Evolutionary conservation across 2,329 filamentous ascomycete genomes (phyloP).

Genomic region (Coleophoma crateriformis): DNA sequence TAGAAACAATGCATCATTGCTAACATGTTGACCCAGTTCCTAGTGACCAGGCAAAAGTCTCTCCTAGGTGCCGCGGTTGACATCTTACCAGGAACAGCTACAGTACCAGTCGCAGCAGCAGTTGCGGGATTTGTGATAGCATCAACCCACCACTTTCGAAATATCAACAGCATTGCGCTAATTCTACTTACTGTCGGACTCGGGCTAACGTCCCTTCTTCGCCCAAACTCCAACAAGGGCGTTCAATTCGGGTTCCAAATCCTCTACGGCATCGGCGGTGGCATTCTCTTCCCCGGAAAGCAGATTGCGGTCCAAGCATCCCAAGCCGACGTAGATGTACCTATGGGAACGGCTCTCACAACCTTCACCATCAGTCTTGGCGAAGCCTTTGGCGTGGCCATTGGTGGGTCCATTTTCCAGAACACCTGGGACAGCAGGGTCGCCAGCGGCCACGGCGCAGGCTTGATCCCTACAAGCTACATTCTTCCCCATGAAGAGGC

Average conservation of each 20-base stretch:
- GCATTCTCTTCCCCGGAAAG: conserved; percentile 9
- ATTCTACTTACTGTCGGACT: conserved; percentile 3
- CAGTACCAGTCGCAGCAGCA: conserved; percentile 3
- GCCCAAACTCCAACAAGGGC: conserved; percentile 3
- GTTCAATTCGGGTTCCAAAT: conserved; percentile 10
- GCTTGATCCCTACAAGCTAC: conserved; percentile 2
- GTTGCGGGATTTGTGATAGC: conserved; percentile 6
- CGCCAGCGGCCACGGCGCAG: not conserved
- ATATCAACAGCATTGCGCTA: conserved; percentile 4
- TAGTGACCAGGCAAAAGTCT: conserved; percentile 5
- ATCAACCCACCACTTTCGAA: conserved; percentile 4
- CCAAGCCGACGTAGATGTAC: conserved; percentile 8
- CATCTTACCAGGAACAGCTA: conserved; percentile 6
- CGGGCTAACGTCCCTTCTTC: conserved; percentile 7
- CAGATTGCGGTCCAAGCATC: conserved; percentile 10
- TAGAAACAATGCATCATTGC: no score
- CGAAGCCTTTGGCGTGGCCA: conserved; percentile 19
- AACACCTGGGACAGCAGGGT: conserved; percentile 9
- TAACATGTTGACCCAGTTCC: conserved; percentile 2
- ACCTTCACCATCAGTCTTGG: conserved; percentile 22
- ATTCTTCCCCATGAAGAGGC: conserved; percentile 5
- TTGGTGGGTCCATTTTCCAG: conserved; percentile 18
- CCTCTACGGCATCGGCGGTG: conserved; percentile 8
- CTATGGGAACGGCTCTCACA: conserved; percentile 12
- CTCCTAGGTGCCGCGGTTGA: conserved; percentile 5